A percentile compares a stretch with the other conserved stretches of the same genome.
Evolutionary conservation across 495 filamentous ascomycete species (phyloP).

Genomic region (Lentithecium fluviatile): DNA sequence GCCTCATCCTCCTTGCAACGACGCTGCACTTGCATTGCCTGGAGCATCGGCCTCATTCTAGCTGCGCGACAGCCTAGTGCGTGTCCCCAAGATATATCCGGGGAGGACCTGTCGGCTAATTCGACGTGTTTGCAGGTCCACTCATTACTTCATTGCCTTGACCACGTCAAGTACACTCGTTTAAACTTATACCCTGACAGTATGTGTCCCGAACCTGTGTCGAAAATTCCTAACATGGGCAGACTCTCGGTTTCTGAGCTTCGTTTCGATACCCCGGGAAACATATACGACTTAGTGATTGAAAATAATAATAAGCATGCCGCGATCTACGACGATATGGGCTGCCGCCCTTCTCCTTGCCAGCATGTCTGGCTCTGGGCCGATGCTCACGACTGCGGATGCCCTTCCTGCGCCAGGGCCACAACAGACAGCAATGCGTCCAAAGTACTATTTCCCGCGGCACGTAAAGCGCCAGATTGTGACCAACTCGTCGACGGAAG

Average conservation of each 20-base stretch:
- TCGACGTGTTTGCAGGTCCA: slow-evolving; percentile 23
- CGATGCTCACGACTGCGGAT: slow-evolving; percentile 43
- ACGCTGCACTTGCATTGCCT: slow-evolving; percentile 14
- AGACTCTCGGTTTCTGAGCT: slow-evolving; percentile 14
- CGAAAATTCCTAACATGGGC: slow-evolving; percentile 14
- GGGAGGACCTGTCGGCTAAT: background rate
- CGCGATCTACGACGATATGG: slow-evolving; percentile 43
- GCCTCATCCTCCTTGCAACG: slow-evolving; percentile 2
- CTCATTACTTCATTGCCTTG: slow-evolving; percentile 25
- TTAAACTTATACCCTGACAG: slow-evolving; percentile 37
- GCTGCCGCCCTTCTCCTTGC: slow-evolving; percentile 42
- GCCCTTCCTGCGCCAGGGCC: slow-evolving; percentile 45
- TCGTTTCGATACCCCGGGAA: slow-evolving; percentile 20
- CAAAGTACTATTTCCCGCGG: slow-evolving; percentile 51
- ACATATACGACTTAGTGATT: slow-evolving; percentile 14
- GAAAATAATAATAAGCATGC: slow-evolving; percentile 35
- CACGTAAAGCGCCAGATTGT: slow-evolving; percentile 49
- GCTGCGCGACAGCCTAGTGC: slow-evolving; percentile 36
- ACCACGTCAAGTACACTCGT: slow-evolving; percentile 44
- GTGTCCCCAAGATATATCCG: background rate
- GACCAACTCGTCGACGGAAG: slow-evolving; percentile 32
- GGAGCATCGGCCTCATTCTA: slow-evolving; percentile 27
- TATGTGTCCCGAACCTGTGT: slow-evolving; percentile 18
- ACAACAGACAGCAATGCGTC: slow-evolving; percentile 41
- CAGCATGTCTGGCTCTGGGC: slow-evolving; percentile 36